A percentile compares a stretch with the other conserved stretches of the same genome.
Conservation (phyloP, 148 eudicot genomes). For the Rhododendron mucronatum region DNA sequence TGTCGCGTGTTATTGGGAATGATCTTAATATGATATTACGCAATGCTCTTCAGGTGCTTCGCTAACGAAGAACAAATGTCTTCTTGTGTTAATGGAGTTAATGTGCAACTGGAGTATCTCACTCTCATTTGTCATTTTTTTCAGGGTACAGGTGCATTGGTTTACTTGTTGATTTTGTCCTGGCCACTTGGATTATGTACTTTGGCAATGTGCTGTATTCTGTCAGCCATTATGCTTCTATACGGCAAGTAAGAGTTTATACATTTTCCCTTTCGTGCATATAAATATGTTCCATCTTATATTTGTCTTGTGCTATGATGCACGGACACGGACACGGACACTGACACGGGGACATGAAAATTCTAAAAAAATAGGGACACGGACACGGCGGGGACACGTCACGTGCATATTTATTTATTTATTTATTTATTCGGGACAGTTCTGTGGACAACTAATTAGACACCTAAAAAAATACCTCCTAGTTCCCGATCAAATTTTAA, state of each 20-base stretch:
- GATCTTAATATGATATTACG: slow-evolving; percentile 92
- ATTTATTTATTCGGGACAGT: no score
- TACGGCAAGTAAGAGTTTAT: slow-evolving; percentile 78
- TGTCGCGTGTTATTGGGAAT: slow-evolving; percentile 95
- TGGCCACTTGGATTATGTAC: slow-evolving; percentile 90
- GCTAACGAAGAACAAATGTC: slow-evolving; percentile 1
- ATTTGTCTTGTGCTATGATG: background rate
- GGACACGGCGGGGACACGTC: no score
- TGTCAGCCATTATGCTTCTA: slow-evolving; percentile 63
- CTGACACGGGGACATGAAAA: no score
- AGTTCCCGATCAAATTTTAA: no score
- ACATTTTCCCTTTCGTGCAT: slow-evolving; percentile 3
- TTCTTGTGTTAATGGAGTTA: slow-evolving; percentile 6
- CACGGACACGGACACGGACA: no score
- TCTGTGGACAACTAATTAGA: no score
- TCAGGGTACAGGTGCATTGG: slow-evolving; percentile 82
- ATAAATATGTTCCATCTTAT: background rate
- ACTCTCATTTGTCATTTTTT: slow-evolving; percentile 16
- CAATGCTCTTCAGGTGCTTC: slow-evolving; percentile 76
- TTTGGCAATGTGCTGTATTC: slow-evolving; percentile 64
- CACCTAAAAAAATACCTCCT: no score
- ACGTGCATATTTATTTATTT: no score
- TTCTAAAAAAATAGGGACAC: no score
- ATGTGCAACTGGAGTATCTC: slow-evolving; percentile 3
- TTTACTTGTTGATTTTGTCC: slow-evolving; percentile 85